phyloP scores from a whole-genome alignment of 176 grass and related monocot genomes.

The Rhynchospora pubera region DNA sequence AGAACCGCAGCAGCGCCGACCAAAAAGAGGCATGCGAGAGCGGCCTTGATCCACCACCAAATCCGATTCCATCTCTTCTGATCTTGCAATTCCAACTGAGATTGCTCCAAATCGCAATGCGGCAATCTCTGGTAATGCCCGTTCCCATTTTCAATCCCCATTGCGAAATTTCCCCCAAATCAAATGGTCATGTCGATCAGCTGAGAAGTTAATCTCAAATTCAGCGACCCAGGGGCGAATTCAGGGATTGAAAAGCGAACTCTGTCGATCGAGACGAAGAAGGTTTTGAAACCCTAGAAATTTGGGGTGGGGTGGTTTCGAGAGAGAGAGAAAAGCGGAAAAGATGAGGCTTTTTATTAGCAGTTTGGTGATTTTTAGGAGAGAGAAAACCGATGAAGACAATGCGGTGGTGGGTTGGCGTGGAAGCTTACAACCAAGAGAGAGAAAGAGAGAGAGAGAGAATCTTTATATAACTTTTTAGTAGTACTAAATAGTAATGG shows the following conservation, averaged over 20 bases:
- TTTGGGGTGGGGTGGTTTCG: not conserved
- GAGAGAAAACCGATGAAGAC: slow-evolving; percentile 25
- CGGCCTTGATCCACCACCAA: slow-evolving; percentile 62
- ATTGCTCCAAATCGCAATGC: slow-evolving; percentile 5
- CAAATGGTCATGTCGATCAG: slow-evolving; percentile 7
- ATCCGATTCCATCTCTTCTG: slow-evolving; percentile 43
- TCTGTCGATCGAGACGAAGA: not conserved
- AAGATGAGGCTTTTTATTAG: not conserved
- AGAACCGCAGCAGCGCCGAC: slow-evolving; percentile 26
- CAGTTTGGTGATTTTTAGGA: slow-evolving; percentile 27
- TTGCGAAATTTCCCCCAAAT: slow-evolving; percentile 5
- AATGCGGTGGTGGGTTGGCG: slow-evolving; percentile 42
- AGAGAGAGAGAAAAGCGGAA: not conserved
- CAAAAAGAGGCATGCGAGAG: slow-evolving; percentile 34
- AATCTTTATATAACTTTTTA: not conserved
- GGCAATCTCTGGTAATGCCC: slow-evolving; percentile 9
- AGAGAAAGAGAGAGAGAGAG: not conserved
- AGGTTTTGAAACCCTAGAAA: slow-evolving; percentile 9
- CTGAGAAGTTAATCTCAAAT: not conserved
- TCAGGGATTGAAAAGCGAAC: slow-evolving; percentile 1
- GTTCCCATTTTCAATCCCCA: slow-evolving; percentile 28
- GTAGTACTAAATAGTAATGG: not conserved
- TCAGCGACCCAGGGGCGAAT: not conserved
- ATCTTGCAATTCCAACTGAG: slow-evolving; percentile 2
- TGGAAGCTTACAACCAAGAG: slow-evolving; percentile 37